Conservation (phyloP, 2,329 filamentous ascomycete species). For the Diaporthe longicolla region DNA sequence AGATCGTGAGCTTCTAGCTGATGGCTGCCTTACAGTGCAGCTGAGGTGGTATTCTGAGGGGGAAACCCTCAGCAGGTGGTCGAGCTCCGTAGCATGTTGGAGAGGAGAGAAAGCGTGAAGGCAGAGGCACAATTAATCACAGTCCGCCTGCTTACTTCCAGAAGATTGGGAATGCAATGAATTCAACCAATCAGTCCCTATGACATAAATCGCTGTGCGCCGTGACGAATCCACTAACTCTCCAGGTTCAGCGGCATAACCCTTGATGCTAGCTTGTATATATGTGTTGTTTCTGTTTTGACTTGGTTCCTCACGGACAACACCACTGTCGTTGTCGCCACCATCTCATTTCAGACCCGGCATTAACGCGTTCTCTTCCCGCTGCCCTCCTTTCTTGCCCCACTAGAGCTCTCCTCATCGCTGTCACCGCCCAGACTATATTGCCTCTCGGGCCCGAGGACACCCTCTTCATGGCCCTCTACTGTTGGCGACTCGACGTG, state of each 20-base stretch:
- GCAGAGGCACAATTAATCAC: background rate
- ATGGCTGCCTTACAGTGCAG: background rate
- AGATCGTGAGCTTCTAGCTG: background rate
- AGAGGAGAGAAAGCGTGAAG: background rate
- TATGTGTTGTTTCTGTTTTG: background rate
- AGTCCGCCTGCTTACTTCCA: constrained; percentile 4
- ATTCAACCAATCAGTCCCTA: constrained; percentile 18
- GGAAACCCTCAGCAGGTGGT: background rate
- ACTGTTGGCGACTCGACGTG: constrained; percentile 64
- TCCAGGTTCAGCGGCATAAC: background rate
- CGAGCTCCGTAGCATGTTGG: background rate
- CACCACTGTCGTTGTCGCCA: background rate
- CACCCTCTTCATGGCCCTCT: constrained; percentile 48
- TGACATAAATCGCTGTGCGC: constrained; percentile 27
- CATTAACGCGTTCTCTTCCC: constrained; percentile 27
- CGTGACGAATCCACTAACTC: constrained; percentile 3
- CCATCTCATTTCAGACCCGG: background rate
- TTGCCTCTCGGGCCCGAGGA: constrained; percentile 56
- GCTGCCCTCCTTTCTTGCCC: constrained; percentile 47
- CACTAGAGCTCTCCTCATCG: constrained; percentile 62
- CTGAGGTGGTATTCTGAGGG: background rate
- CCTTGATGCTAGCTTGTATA: background rate
- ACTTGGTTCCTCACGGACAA: background rate
- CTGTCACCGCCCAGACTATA: constrained; percentile 72
- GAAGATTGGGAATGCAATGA: constrained; percentile 18